A percentile compares a stretch with the other conserved stretches of the same genome.
Evolutionary conservation across 768 basidiomycete species (phyloP).

Genomic region (Mycena alexandri): DNA sequence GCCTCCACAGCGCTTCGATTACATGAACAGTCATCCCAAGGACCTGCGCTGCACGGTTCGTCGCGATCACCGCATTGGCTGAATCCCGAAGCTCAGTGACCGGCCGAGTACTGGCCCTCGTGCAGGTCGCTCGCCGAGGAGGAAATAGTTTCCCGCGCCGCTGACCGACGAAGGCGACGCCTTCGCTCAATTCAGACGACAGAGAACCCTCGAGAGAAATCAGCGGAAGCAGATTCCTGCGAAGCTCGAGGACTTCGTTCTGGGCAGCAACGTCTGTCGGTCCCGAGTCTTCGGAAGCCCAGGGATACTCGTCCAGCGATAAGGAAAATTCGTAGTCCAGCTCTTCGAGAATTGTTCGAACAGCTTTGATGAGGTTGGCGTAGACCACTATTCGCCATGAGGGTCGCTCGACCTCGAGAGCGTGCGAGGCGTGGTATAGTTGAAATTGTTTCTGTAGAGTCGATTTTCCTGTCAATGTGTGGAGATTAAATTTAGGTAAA

Average conservation of each 20-base stretch:
- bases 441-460: constrained; percentile 90
- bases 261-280: constrained; percentile 39
- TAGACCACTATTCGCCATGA: constrained; percentile 87
- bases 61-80: constrained; percentile 55
- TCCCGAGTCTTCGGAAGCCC: constrained; percentile 40
- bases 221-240: constrained; percentile 71
- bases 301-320: constrained; percentile 39
- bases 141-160: constrained; percentile 76
- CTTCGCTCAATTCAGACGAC: constrained; percentile 76
- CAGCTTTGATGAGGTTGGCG: constrained; percentile 86
- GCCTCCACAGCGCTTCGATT: constrained; percentile 76
- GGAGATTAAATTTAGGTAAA: not conserved
- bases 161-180: constrained; percentile 71
- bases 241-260: constrained; percentile 64
- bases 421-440: constrained; percentile 78
- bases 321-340: constrained; percentile 64
- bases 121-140: constrained; percentile 74
- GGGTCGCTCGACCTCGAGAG: constrained; percentile 77
- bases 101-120: constrained; percentile 56
- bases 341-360: constrained; percentile 80
- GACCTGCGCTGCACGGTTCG: constrained; percentile 67
- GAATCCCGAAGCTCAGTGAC: constrained; percentile 50
- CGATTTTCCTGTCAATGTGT: constrained; percentile 85
- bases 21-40: constrained; percentile 63
- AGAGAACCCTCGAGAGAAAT: constrained; percentile 76